Evolutionary conservation across 768 basidiomycete genomes (phyloP).

Genomic region (Tricholoma furcatifolium): DNA sequence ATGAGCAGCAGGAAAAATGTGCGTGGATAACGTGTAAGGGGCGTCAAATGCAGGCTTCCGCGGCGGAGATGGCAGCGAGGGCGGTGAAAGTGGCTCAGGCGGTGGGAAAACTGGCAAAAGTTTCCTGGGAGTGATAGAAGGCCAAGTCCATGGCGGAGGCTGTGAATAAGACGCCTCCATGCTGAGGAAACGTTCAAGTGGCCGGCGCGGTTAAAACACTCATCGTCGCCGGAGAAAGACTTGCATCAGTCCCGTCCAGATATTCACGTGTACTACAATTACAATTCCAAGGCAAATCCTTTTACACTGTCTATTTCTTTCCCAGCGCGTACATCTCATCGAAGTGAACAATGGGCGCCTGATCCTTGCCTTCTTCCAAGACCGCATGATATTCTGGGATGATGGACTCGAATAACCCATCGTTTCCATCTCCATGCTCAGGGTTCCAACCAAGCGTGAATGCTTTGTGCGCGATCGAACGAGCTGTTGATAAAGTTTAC

Average conservation of each 20-base stretch:
- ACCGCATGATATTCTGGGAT: conserved; percentile 12
- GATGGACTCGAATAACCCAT: conserved; percentile 16
- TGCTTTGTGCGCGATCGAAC: conserved; percentile 14
- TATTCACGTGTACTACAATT: not conserved
- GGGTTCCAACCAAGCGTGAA: conserved; percentile 16
- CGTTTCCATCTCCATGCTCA: conserved; percentile 11
- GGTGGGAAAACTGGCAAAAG: conserved; percentile 38
- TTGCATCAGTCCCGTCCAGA: not conserved
- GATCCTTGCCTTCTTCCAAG: conserved; percentile 15
- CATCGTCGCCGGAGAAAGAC: not conserved
- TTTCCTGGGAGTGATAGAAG: conserved; percentile 22
- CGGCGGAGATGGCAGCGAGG: conserved; percentile 39
- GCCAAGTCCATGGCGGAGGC: conserved; percentile 28
- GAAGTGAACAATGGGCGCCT: conserved; percentile 17
- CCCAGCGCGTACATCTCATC: conserved; percentile 18
- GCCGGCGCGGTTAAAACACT: not conserved
- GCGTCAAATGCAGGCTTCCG: conserved; percentile 31
- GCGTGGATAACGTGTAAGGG: conserved; percentile 47
- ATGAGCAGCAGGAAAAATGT: conserved; percentile 54
- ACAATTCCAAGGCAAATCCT: not conserved
- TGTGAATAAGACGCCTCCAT: conserved; percentile 19
- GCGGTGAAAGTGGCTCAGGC: conserved; percentile 29
- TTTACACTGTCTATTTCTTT: conserved; percentile 1
- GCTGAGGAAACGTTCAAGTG: not conserved
- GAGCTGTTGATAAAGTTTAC: conserved; percentile 2